These are phyloP conservation scores for Zygosaccharomyces sapae DNA, from an alignment of 1,139 yeast genomes.

Conservation along the genomic window DNA sequence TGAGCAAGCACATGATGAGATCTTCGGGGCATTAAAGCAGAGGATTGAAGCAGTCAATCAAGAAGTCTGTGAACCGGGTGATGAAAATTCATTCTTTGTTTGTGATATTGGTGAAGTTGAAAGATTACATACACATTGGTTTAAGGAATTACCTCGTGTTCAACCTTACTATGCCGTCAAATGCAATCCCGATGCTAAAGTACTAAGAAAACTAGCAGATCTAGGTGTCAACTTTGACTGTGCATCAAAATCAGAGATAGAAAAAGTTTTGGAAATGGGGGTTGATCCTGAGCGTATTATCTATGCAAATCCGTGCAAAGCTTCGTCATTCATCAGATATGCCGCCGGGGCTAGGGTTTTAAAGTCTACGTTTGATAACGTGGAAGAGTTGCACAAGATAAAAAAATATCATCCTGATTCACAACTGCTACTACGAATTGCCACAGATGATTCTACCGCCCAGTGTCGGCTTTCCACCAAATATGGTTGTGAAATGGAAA, in stretches of 20 bases:
- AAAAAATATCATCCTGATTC: slow-evolving; percentile 63
- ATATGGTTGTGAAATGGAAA: slow-evolving; percentile 71
- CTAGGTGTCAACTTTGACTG: slow-evolving; percentile 85
- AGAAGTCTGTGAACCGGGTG: slow-evolving; percentile 66
- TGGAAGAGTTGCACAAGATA: slow-evolving; percentile 77
- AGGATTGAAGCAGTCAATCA: slow-evolving; percentile 49
- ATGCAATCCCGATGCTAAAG: slow-evolving; percentile 72
- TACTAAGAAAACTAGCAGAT: slow-evolving; percentile 53
- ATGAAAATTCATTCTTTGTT: slow-evolving; percentile 82
- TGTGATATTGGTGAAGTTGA: slow-evolving; percentile 76
- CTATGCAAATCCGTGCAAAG: slow-evolving; percentile 93
- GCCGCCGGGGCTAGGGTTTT: slow-evolving; percentile 55
- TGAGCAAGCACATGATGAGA: slow-evolving; percentile 31
- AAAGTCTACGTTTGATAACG: slow-evolving; percentile 86
- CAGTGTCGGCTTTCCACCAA: slow-evolving; percentile 85
- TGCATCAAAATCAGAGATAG: slow-evolving; percentile 85
- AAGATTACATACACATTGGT: slow-evolving; percentile 62
- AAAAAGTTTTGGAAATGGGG: slow-evolving; percentile 57
- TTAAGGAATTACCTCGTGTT: slow-evolving; percentile 59
- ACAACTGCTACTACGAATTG: slow-evolving; percentile 69
- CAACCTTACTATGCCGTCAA: slow-evolving; percentile 90
- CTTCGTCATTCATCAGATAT: slow-evolving; percentile 70
- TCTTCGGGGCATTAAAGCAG: slow-evolving; percentile 43
- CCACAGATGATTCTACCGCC: slow-evolving; percentile 87
- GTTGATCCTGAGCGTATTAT: slow-evolving; percentile 64